phyloP scores from a whole-genome alignment of 768 basidiomycete genomes.

The Rhodotorula diobovata region DNA sequence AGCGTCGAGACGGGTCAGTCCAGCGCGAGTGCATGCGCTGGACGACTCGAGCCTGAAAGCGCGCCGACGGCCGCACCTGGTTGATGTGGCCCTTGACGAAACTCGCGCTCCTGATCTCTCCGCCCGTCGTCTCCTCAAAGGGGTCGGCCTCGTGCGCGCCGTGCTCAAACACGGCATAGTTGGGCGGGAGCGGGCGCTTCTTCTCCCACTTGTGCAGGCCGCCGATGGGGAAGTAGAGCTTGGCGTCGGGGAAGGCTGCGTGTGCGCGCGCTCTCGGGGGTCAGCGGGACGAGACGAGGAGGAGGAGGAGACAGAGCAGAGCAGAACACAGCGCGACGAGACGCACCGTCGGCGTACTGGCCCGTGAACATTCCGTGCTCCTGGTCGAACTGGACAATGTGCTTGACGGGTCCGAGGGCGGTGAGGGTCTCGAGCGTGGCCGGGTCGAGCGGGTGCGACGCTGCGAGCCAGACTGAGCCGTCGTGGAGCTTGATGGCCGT shows the following conservation, averaged over 20 bases:
- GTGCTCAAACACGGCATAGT: slow-evolving; percentile 9
- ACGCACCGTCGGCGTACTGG: slow-evolving; percentile 25
- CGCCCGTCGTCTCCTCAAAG: slow-evolving; percentile 36
- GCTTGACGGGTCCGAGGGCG: slow-evolving; percentile 65
- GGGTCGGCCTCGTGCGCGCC: slow-evolving; percentile 7
- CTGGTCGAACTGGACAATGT: slow-evolving; percentile 18
- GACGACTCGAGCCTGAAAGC: no score
- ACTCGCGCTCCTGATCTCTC: slow-evolving; percentile 42
- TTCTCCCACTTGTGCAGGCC: slow-evolving; percentile 12
- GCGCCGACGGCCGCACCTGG: slow-evolving; percentile 18
- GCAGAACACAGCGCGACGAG: no score
- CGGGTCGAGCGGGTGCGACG: slow-evolving; percentile 65
- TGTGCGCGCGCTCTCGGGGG: neutral
- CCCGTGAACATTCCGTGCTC: slow-evolving; percentile 30
- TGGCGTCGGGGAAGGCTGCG: slow-evolving; percentile 29
- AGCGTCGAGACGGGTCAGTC: no score
- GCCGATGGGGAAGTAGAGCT: slow-evolving; percentile 22
- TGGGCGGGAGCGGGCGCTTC: slow-evolving; percentile 9
- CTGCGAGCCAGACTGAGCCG: slow-evolving; percentile 75
- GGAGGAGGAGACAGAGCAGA: neutral
- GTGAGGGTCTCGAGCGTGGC: slow-evolving; percentile 63
- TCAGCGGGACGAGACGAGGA: neutral
- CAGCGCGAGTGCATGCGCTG: no score
- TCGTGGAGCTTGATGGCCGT: slow-evolving; percentile 69
- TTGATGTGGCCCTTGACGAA: slow-evolving; percentile 18